Percentiles rank a stretch among this genome's conserved stretches.
phyloP scores from a whole-genome alignment of 140 eudicot species.

The Erigeron philadelphicus region DNA sequence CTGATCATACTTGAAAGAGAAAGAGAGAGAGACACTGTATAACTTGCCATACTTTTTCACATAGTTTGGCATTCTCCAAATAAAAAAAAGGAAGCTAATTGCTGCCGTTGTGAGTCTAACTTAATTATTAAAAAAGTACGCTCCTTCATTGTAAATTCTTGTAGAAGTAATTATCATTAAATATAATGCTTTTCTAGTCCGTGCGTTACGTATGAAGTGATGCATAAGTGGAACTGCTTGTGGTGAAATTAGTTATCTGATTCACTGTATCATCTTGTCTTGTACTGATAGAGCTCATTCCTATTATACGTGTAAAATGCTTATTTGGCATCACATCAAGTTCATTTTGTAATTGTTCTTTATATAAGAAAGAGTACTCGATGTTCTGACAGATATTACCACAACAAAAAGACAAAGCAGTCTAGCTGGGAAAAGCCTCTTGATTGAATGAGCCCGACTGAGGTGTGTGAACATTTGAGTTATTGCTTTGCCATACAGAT shows the following conservation, averaged over 20 bases:
- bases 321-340: neutral
- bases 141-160: neutral
- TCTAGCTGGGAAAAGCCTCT: conserved; percentile 98
- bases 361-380: neutral
- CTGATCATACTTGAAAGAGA: too few relatives aligned
- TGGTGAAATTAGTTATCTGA: conserved; percentile 13
- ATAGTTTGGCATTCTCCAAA: too few relatives aligned
- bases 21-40: too few relatives aligned
- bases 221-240: neutral
- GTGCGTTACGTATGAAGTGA: neutral
- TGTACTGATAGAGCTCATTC: conserved; percentile 1
- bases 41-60: too few relatives aligned
- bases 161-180: neutral
- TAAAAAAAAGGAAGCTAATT: neutral
- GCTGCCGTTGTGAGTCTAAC: conserved; percentile 1
- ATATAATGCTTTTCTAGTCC: neutral
- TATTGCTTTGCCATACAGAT: conserved; percentile 11
- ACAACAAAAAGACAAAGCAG: conserved; percentile 67
- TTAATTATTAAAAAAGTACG: neutral
- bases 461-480: conserved; percentile 58
- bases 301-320: neutral
- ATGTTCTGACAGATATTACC: conserved; percentile 59
- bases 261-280: neutral
- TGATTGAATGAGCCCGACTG: conserved; percentile 72
- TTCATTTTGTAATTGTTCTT: conserved; percentile 5